Evolutionary conservation across 495 filamentous ascomycete species (phyloP).

Genomic region (Podospora conica): DNA sequence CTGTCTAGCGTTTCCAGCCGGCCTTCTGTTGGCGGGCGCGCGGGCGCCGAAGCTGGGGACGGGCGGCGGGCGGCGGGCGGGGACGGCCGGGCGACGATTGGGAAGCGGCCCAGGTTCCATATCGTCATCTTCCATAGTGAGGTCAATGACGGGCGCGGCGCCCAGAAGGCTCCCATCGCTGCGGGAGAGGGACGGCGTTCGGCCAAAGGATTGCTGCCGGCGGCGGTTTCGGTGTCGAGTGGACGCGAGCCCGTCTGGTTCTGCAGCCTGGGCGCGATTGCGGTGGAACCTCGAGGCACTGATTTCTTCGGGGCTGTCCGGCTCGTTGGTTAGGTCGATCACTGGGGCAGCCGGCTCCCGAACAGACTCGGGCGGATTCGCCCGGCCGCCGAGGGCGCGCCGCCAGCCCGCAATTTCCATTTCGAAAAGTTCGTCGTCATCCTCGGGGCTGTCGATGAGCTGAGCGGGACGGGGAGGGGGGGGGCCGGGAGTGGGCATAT

Average conservation of each 20-base stretch:
- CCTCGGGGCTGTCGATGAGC: background rate
- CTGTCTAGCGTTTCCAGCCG: background rate
- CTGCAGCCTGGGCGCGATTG: slow-evolving; percentile 5
- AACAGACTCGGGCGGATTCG: background rate
- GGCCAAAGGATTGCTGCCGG: slow-evolving; percentile 27
- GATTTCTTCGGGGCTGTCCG: slow-evolving; percentile 20
- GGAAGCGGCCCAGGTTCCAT: slow-evolving; percentile 15
- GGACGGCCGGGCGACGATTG: background rate
- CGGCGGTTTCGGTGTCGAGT: slow-evolving; percentile 21
- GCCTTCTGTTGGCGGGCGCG: background rate
- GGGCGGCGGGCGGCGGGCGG: background rate
- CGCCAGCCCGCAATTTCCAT: slow-evolving; percentile 5
- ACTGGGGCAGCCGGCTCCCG: slow-evolving; percentile 8
- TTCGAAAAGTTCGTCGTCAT: slow-evolving; percentile 13
- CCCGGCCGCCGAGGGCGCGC: background rate
- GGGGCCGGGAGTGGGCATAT: background rate
- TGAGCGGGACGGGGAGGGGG: background rate
- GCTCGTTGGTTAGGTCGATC: slow-evolving; percentile 41
- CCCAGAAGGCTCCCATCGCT: slow-evolving; percentile 37
- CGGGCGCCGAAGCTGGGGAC: background rate
- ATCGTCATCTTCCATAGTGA: slow-evolving; percentile 32
- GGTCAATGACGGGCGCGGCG: slow-evolving; percentile 27
- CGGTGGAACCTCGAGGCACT: background rate
- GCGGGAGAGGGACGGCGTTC: slow-evolving; percentile 33
- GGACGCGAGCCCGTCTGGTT: background rate